Evolutionary conservation across 2,329 filamentous ascomycete species (phyloP), one percentile per base, ranked within the genome.

Genomic region (Trichoderma pleuroti): DNA sequence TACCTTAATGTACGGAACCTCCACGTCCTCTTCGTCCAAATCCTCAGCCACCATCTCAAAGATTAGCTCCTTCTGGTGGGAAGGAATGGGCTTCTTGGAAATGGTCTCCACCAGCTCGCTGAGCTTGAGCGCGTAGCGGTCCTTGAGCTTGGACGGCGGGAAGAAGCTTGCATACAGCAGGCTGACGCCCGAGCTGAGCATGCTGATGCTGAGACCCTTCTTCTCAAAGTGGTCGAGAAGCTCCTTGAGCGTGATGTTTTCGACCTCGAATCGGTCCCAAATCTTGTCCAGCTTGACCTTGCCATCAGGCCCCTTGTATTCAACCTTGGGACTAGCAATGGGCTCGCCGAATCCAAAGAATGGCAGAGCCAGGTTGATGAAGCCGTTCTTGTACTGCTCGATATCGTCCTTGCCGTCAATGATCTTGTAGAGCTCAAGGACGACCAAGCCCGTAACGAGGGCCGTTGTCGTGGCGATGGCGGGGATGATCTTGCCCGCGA

Each of bases 261-360:
- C 87, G 42, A 97, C 86, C 84, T 98, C 94, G 77, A 98, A 98
- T 49, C 96, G 92, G 81, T 98, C 96, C 96, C 96, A 99, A 68
- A 99, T 91, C 86, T 97, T 97, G 85, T 99, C 96, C 76, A 99
- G 90, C 28, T 87, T 89, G 21, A 97, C 93, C 76, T 92, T 91
- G 77, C 92, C 92, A 54, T 92, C 83, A 66, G 91, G 91, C 26
- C 93, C 92, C 78, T 90, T 85, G 83, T 98, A 99, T 77, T 89
- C 93, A 74, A 95, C 93, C 87, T 98, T 98, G 34, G 94, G 93
- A 76, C 93, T 97, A 6, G 91, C 90, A 76, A 99, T 97, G 3
- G 96, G 96, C 83, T 99, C 96, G 78, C 93, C 97, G 87, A 99
- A 99, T 49, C 95, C 95, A 76, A 99, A 97, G 87, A 99, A 98